phyloP scores from a whole-genome alignment of 441 rosid genomes.

The Hura crepitans region DNA sequence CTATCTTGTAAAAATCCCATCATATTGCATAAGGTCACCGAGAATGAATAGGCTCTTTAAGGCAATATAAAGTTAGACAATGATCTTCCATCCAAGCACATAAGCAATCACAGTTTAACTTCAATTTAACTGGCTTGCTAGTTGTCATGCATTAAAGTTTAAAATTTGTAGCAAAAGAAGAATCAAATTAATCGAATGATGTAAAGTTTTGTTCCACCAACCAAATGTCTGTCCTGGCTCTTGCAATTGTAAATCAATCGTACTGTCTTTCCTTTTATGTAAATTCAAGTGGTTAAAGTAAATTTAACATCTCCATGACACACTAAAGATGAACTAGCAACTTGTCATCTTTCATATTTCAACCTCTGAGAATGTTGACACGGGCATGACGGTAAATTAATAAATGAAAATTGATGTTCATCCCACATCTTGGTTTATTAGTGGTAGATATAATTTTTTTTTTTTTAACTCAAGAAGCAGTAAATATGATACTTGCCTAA shows the following conservation, averaged over 20 bases:
- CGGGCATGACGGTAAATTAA: background rate
- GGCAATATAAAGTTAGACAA: background rate
- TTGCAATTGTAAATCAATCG: background rate
- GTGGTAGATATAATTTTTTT: constrained; percentile 25
- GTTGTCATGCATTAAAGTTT: background rate
- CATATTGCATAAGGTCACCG: background rate
- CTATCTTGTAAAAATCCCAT: constrained; percentile 4
- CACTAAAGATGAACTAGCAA: background rate
- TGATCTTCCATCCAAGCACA: background rate
- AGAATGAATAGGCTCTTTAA: background rate
- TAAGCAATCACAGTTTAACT: background rate
- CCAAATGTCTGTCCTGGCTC: background rate
- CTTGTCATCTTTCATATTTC: background rate
- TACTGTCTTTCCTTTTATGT: background rate
- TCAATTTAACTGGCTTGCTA: background rate
- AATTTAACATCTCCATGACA: background rate
- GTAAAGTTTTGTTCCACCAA: background rate
- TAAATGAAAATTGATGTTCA: too few species aligned
- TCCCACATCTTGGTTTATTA: constrained; percentile 13
- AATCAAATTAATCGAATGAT: background rate
- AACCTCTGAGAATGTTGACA: background rate
- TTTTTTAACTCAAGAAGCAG: constrained; percentile 17
- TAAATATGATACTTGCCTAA: constrained; percentile 17
- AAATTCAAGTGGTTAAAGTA: background rate
- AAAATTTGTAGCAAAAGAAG: background rate